Percentiles rank a stretch among this genome's conserved stretches.
phyloP scores from a whole-genome alignment of 495 filamentous ascomycete genomes.

The Haplographium delicatum region DNA sequence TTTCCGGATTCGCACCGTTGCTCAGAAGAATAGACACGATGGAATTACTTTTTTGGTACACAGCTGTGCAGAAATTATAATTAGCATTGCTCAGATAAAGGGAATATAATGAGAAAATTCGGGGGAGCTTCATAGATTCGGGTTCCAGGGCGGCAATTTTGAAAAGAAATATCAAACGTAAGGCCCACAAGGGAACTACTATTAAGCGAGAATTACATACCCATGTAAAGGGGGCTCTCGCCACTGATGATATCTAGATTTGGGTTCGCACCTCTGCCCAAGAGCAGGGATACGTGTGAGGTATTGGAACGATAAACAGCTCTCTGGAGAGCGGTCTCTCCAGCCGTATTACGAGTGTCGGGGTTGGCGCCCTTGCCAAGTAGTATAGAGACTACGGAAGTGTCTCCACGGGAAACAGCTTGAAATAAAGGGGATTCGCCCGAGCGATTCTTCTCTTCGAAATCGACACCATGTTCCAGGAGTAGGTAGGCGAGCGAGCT shows the following conservation, averaged over 20 bases:
- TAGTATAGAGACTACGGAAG: background rate
- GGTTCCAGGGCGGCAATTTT: too few relatives aligned
- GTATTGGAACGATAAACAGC: background rate
- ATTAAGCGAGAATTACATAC: background rate
- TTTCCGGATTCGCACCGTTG: conserved; percentile 2
- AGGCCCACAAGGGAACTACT: too few relatives aligned
- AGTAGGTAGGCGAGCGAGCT: background rate
- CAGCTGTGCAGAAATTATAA: too few relatives aligned
- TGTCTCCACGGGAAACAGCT: background rate
- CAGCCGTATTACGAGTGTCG: background rate
- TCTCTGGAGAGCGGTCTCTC: background rate
- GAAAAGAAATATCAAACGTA: too few relatives aligned
- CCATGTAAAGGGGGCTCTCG: conserved; percentile 4
- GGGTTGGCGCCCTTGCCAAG: background rate
- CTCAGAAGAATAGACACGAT: conserved; percentile 1
- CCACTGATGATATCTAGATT: background rate
- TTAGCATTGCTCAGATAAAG: too few relatives aligned
- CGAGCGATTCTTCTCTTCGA: conserved; percentile 1
- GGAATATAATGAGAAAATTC: too few relatives aligned
- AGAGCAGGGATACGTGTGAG: background rate
- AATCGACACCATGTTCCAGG: conserved; percentile 1
- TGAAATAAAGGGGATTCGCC: conserved; percentile 2
- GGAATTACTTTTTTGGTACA: background rate
- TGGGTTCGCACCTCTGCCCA: conserved; percentile 1
- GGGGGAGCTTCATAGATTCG: too few relatives aligned